Evolutionary conservation across 257 asterid genomes (phyloP), one percentile per base, ranked within the genome.

Genomic region (Craterostigma plantagineum): DNA sequence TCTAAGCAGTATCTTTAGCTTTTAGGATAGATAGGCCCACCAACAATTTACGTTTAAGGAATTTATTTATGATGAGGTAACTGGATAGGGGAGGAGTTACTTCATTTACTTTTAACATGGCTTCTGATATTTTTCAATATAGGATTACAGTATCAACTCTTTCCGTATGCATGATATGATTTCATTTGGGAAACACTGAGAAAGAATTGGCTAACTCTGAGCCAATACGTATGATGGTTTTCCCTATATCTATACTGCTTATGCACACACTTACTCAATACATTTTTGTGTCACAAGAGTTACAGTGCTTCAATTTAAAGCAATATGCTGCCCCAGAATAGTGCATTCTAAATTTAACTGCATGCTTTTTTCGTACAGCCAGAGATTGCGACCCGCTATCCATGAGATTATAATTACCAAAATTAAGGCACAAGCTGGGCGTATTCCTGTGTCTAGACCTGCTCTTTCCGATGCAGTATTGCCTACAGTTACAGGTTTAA

Each of bases 361-460:
- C 68, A 70, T 63, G 71, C 73, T 62, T 70, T 67, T 34, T 72
- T 49, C 50, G 48, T 16, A 64, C 74, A 90, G 99, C 64, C 92
- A 90, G 68, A 82, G 91, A 60, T 59, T 90, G 59, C 81, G 99
- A 45, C 83, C 96, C 51, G 79, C 99, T 35, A 57, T 83, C 62
- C 96, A 77, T 62, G 99, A 79, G 46, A 75, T 83, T 40, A 90
- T 90, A 52, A 67, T 91, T 49, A 42, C 71, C 61, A 83, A 77
- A 63, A 83, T 90, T 76, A 90, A 80, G 72, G 67, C 90, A 35
- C 91, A 64, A 48, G 81, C 79, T 39, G 92, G 76, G 51, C 68
- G 63, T 55, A 53, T 48, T 41, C 64, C 61, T 69, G 60, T 72
- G 57, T 54, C 69, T 48, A 75, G 72, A 54, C 68, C 74, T 63